Percentiles rank a stretch among this genome's conserved stretches.
Conservation (phyloP, 192 early-diverging fungal genomes). For the Dissophora globulifera region DNA sequence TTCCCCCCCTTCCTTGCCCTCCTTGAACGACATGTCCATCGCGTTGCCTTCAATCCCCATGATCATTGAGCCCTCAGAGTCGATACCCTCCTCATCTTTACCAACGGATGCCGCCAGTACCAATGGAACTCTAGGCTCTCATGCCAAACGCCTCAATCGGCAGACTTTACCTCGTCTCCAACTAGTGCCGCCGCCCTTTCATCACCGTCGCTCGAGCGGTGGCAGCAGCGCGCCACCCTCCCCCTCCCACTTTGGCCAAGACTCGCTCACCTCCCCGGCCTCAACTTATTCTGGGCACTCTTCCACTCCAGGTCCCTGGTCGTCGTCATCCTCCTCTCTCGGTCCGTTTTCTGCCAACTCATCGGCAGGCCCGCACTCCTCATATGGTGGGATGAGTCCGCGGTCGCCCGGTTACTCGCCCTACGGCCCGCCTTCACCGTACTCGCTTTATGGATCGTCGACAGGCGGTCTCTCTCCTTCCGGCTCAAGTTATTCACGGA, state of each 20-base stretch:
- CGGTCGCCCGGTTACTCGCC: constrained; percentile 27
- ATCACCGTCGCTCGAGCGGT: constrained; percentile 16
- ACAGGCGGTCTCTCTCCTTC: neutral
- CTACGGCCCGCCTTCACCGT: constrained; percentile 26
- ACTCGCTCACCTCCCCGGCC: constrained; percentile 62
- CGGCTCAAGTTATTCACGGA: neutral
- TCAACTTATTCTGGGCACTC: constrained; percentile 32
- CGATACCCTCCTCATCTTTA: neutral
- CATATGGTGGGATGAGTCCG: constrained; percentile 32
- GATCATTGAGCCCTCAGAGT: constrained; percentile 35
- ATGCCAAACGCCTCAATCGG: constrained; percentile 34
- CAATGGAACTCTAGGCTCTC: constrained; percentile 11
- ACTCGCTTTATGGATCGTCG: constrained; percentile 26
- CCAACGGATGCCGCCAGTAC: neutral
- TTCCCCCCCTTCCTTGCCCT: constrained; percentile 9
- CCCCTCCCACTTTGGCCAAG: constrained; percentile 65
- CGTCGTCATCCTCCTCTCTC: constrained; percentile 28
- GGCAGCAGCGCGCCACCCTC: constrained; percentile 1
- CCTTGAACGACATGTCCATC: constrained; percentile 17
- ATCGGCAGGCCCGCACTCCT: constrained; percentile 64
- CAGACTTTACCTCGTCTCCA: constrained; percentile 32
- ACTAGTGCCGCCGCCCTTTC: constrained; percentile 29
- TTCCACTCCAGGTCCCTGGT: constrained; percentile 36
- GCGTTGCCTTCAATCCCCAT: constrained; percentile 17
- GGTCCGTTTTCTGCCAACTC: constrained; percentile 34